Conservation (phyloP, 2,329 filamentous ascomycete genomes). For the Xylaria sp. region DNA sequence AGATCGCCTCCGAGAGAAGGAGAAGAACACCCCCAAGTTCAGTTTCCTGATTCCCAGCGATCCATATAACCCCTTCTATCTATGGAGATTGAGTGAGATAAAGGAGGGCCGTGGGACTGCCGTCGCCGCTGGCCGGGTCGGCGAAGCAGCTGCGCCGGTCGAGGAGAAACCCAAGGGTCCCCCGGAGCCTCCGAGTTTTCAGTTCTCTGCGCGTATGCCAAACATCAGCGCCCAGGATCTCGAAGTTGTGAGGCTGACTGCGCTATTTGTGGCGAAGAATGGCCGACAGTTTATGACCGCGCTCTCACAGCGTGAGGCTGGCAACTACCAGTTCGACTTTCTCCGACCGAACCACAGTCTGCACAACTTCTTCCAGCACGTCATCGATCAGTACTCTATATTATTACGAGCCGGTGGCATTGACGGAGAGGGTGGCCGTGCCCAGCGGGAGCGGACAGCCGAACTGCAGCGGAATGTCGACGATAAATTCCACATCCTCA, state of each 20-base stretch:
- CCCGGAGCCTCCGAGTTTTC: slow-evolving; percentile 76
- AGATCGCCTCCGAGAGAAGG: slow-evolving; percentile 78
- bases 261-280: slow-evolving; percentile 87
- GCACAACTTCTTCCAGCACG: slow-evolving; percentile 88
- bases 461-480: slow-evolving; percentile 69
- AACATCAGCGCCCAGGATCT: slow-evolving; percentile 94
- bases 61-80: slow-evolving; percentile 81
- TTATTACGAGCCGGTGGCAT: slow-evolving; percentile 64
- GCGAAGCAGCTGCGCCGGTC: slow-evolving; percentile 51
- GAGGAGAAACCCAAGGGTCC: slow-evolving; percentile 73
- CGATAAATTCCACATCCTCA: slow-evolving; percentile 75
- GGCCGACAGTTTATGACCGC: slow-evolving; percentile 88
- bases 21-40: slow-evolving; percentile 81
- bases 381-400: slow-evolving; percentile 89
- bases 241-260: slow-evolving; percentile 68
- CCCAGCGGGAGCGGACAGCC: slow-evolving; percentile 65
- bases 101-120: slow-evolving; percentile 75
- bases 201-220: slow-evolving; percentile 94
- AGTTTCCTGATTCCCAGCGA: slow-evolving; percentile 77
- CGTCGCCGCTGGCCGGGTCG: slow-evolving; percentile 68
- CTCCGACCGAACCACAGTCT: slow-evolving; percentile 91
- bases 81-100: slow-evolving; percentile 86
- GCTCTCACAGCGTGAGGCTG: slow-evolving; percentile 78
- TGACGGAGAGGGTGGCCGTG: slow-evolving; percentile 60
- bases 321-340: slow-evolving; percentile 95